These are phyloP conservation scores for Metarhizium guizhouense DNA, from an alignment of 2,329 filamentous ascomycete species.

Conservation along the genomic window DNA sequence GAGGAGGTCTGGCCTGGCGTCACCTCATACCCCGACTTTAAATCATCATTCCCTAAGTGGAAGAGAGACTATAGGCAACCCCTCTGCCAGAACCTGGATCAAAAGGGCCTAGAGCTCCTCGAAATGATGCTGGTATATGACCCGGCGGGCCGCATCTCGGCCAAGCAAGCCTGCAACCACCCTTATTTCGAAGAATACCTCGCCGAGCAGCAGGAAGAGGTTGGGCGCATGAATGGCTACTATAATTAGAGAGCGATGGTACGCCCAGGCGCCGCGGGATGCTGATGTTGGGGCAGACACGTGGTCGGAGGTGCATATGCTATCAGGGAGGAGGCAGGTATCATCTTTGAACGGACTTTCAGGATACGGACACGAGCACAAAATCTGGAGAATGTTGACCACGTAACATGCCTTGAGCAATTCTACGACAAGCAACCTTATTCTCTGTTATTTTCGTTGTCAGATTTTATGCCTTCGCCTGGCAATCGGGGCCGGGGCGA, in stretches of 20 bases:
- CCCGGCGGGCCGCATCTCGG: constrained; percentile 76
- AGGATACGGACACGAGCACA: constrained; percentile 10
- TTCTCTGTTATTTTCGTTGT: not conserved
- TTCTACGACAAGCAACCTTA: not conserved
- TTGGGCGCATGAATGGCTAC: constrained; percentile 24
- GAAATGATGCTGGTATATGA: constrained; percentile 75
- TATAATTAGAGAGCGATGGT: constrained; percentile 23
- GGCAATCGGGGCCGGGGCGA: not conserved
- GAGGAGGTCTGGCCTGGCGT: constrained; percentile 83
- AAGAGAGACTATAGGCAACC: constrained; percentile 55
- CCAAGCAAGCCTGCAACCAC: constrained; percentile 78
- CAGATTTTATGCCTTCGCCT: not conserved
- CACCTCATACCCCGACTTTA: constrained; percentile 92
- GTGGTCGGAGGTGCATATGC: not conserved
- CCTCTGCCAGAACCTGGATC: constrained; percentile 66
- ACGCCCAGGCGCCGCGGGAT: constrained; percentile 14
- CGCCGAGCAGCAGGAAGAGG: constrained; percentile 18
- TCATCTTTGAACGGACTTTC: constrained; percentile 8
- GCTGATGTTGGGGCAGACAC: constrained; percentile 7
- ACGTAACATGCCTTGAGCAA: not conserved
- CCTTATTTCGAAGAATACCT: constrained; percentile 60
- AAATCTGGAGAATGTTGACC: constrained; percentile 5
- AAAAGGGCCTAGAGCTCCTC: constrained; percentile 58
- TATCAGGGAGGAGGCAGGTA: not conserved
- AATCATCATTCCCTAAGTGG: constrained; percentile 89